phyloP scores from a whole-genome alignment of 208 protist genomes.

The Crithidia acanthocephali region DNA sequence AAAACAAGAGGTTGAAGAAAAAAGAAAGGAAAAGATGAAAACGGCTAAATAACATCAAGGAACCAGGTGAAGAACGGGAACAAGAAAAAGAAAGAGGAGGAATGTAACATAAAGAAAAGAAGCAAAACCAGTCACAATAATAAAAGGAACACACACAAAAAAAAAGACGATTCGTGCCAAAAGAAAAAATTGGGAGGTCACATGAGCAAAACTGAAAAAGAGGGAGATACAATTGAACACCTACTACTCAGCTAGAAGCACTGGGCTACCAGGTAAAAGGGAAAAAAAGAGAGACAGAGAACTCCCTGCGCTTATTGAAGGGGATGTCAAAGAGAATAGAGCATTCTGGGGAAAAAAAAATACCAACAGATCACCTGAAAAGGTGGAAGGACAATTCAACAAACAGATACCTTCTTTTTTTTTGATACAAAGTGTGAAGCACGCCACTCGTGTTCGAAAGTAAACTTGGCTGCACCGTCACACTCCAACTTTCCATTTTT shows the following conservation, averaged over 20 bases:
- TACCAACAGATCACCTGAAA: too few species aligned
- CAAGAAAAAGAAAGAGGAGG: slow-evolving; percentile 1
- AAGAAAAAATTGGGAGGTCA: background rate
- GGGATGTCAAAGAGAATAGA: too few species aligned
- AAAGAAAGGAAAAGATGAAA: background rate
- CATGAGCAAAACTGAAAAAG: slow-evolving; percentile 5
- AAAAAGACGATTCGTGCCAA: slow-evolving; percentile 4
- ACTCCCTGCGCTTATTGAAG: too few species aligned
- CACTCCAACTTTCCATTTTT: too few species aligned
- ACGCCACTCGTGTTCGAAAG: too few species aligned
- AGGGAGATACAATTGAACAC: background rate
- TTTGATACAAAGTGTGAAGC: too few species aligned
- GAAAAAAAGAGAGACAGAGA: background rate
- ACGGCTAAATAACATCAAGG: slow-evolving; percentile 10
- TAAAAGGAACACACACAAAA: background rate
- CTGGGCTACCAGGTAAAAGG: background rate
- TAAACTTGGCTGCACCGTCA: too few species aligned
- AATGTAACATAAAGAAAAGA: slow-evolving; percentile 2
- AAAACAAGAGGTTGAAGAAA: background rate
- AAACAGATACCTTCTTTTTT: too few species aligned
- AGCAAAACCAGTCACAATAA: background rate
- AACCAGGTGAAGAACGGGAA: background rate
- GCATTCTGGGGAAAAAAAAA: too few species aligned
- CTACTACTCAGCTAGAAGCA: background rate
- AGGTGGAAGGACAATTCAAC: too few species aligned